phyloP scores from a whole-genome alignment of 2,329 filamentous ascomycete genomes.

The Sarocladium strictum region DNA sequence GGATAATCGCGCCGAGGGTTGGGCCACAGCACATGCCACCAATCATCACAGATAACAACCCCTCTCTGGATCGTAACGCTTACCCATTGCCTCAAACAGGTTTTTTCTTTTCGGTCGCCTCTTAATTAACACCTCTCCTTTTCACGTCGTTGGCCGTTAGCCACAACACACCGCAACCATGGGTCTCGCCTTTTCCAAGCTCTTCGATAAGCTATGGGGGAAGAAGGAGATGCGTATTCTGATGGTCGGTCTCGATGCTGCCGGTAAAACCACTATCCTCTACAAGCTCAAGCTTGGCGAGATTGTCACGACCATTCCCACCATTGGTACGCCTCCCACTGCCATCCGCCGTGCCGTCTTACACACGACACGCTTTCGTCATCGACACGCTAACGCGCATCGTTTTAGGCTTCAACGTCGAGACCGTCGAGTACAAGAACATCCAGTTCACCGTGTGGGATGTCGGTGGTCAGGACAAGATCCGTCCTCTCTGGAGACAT shows the following conservation, averaged over 20 bases:
- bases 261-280: slow-evolving; percentile 99
- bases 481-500: slow-evolving; percentile 97
- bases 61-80: background rate
- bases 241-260: slow-evolving; percentile 99
- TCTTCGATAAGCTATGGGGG: slow-evolving; percentile 94
- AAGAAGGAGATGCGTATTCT: slow-evolving; percentile 99
- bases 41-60: slow-evolving; percentile 6
- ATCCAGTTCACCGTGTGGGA: slow-evolving; percentile 99
- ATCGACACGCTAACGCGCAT: slow-evolving; percentile 1
- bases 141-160: slow-evolving; percentile 17
- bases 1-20: background rate
- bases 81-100: background rate
- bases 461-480: slow-evolving; percentile 99
- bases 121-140: slow-evolving; percentile 6
- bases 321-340: slow-evolving; percentile 65
- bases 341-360: slow-evolving; percentile 5
- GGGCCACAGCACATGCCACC: background rate
- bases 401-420: slow-evolving; percentile 90
- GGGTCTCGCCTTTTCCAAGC: slow-evolving; percentile 96
- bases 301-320: slow-evolving; percentile 98
- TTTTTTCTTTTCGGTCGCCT: slow-evolving; percentile 14
- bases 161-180: slow-evolving; percentile 61
- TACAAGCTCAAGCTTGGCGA: slow-evolving; percentile 99
- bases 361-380: slow-evolving; percentile 3
- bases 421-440: slow-evolving; percentile 99